phyloP scores from a whole-genome alignment of 2,329 filamentous ascomycete species.

The Monilinia laxa region DNA sequence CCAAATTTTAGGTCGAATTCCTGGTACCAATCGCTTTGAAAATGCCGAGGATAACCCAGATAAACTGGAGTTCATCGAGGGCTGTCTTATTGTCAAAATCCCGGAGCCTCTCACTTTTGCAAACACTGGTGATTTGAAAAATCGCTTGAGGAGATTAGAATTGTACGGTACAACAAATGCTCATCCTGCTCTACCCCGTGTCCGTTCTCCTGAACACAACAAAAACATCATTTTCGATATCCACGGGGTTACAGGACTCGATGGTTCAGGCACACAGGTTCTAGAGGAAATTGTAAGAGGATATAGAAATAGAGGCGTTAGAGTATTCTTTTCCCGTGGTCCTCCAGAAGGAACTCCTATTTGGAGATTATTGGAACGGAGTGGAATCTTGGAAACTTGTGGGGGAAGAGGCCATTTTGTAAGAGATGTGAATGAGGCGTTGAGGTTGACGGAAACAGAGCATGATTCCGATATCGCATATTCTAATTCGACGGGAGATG shows the following conservation, averaged over 20 bases:
- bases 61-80: conserved; percentile 82
- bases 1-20: conserved; percentile 88
- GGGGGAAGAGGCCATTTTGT: conserved; percentile 80
- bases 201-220: conserved; percentile 77
- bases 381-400: conserved; percentile 80
- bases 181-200: conserved; percentile 81
- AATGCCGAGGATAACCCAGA: conserved; percentile 76
- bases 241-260: conserved; percentile 92
- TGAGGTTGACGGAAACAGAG: conserved; percentile 68
- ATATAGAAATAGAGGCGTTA: conserved; percentile 74
- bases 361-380: conserved; percentile 70
- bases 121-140: conserved; percentile 90
- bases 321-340: conserved; percentile 69
- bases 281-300: conserved; percentile 81
- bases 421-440: conserved; percentile 76
- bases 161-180: conserved; percentile 82
- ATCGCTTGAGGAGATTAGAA: conserved; percentile 77
- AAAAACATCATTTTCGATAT: conserved; percentile 95
- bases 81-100: conserved; percentile 94
- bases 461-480: conserved; percentile 48
- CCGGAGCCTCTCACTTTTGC: conserved; percentile 95
- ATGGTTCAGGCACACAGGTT: conserved; percentile 91
- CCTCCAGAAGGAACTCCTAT: conserved; percentile 42
- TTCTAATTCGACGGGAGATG: conserved; percentile 32
- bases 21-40: conserved; percentile 79